Conservation (phyloP, 108 stramenopile genomes). For the Cyclotella choctawhatcheeana region DNA sequence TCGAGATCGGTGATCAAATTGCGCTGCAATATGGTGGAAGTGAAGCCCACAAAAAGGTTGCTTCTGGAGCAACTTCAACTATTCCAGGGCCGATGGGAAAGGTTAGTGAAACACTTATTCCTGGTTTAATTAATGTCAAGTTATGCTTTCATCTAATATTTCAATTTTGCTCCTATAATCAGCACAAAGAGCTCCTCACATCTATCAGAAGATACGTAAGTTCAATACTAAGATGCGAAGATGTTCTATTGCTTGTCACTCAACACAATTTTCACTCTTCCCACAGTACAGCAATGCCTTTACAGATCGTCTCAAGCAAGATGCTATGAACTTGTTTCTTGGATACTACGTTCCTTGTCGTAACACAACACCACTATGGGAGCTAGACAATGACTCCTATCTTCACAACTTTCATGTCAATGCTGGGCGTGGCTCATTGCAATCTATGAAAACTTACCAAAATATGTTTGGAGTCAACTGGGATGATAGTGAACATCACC, state of each 20-base stretch:
- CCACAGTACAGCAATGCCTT: slow-evolving; percentile 99
- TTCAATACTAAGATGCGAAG: too few relatives aligned
- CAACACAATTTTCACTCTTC: too few relatives aligned
- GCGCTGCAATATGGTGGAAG: slow-evolving; percentile 99
- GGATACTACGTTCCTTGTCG: slow-evolving; percentile 88
- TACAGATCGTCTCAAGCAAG: slow-evolving; percentile 96
- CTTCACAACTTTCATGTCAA: slow-evolving; percentile 87
- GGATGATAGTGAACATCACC: slow-evolving; percentile 41
- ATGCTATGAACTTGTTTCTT: slow-evolving; percentile 98
- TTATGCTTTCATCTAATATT: neutral
- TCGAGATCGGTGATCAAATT: slow-evolving; percentile 95
- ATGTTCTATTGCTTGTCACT: too few relatives aligned
- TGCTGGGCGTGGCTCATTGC: slow-evolving; percentile 59
- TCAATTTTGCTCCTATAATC: neutral
- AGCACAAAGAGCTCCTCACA: slow-evolving; percentile 95
- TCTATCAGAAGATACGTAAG: slow-evolving; percentile 95
- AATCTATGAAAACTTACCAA: slow-evolving; percentile 77
- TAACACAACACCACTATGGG: slow-evolving; percentile 84
- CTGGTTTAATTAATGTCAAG: too few relatives aligned
- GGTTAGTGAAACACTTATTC: slow-evolving; percentile 48
- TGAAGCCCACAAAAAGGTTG: slow-evolving; percentile 97
- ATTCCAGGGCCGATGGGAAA: slow-evolving; percentile 84
- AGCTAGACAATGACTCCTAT: slow-evolving; percentile 90
- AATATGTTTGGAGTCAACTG: slow-evolving; percentile 71
- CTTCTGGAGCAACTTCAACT: slow-evolving; percentile 64